A percentile compares a stretch with the other conserved stretches of the same genome.
Evolutionary conservation across 192 early-diverging fungal genomes (phyloP).

Genomic region (Entophlyctis helioformis): DNA sequence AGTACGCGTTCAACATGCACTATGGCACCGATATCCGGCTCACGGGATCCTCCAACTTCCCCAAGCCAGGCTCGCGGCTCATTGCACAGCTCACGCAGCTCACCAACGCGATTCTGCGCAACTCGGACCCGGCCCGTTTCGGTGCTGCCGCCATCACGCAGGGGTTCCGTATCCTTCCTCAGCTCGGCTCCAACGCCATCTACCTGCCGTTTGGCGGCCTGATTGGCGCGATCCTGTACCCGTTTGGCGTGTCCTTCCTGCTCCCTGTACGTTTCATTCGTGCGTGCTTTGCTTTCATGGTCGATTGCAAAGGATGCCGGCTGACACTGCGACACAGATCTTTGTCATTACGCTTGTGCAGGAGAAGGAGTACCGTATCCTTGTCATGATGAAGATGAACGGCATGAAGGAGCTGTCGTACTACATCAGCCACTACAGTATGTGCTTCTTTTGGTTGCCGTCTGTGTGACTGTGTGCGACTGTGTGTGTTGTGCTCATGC

Average conservation of each 20-base stretch:
- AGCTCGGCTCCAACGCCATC: conserved; percentile 27
- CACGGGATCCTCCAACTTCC: conserved; percentile 29
- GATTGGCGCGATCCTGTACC: conserved; percentile 57
- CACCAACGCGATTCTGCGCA: conserved; percentile 21
- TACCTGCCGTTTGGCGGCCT: conserved; percentile 40
- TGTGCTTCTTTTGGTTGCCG: too few relatives aligned
- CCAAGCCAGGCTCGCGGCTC: conserved; percentile 34
- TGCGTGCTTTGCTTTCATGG: neutral
- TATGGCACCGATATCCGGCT: conserved; percentile 33
- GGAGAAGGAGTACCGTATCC: conserved; percentile 57
- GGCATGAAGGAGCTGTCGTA: conserved; percentile 47
- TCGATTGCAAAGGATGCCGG: neutral
- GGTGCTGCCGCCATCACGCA: conserved; percentile 41
- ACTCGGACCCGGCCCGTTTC: conserved; percentile 15
- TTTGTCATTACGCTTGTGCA: conserved; percentile 60
- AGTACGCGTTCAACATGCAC: conserved; percentile 13
- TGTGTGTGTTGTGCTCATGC: too few relatives aligned
- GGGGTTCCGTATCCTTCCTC: conserved; percentile 50
- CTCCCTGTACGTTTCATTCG: conserved; percentile 25
- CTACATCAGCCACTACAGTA: conserved; percentile 45
- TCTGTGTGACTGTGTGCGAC: too few relatives aligned
- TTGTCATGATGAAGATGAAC: conserved; percentile 69
- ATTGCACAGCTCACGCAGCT: conserved; percentile 28
- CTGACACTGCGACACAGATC: conserved; percentile 13
- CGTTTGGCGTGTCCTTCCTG: conserved; percentile 64